These are phyloP conservation scores for Monilinia aucupariae DNA, from an alignment of 2,329 filamentous ascomycete genomes.

Conservation along the genomic window DNA sequence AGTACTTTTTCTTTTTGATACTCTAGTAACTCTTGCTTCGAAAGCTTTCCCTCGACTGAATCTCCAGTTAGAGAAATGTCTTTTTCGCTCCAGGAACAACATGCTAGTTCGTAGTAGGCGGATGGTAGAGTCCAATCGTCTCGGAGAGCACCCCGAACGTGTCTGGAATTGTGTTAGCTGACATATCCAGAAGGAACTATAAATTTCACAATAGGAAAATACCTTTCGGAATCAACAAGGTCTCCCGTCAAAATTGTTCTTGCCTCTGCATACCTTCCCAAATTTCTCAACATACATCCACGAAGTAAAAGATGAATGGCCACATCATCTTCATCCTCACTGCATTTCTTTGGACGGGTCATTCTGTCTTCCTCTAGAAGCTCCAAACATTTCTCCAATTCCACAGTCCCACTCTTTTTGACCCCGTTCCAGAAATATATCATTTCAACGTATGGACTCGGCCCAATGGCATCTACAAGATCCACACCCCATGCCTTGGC, in stretches of 20 bases:
- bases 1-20: constrained; percentile 46
- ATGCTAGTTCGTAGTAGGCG: constrained; percentile 82
- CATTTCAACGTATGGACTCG: constrained; percentile 83
- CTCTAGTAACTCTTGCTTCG: constrained; percentile 58
- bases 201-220: constrained; percentile 27
- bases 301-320: constrained; percentile 63
- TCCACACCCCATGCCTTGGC: constrained; percentile 61
- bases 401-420: constrained; percentile 65
- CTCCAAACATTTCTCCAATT: constrained; percentile 58
- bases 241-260: constrained; percentile 55
- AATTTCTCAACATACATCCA: constrained; percentile 59
- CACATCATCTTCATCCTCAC: constrained; percentile 52
- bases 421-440: constrained; percentile 88
- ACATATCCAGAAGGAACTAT: neutral
- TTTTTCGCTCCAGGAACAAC: constrained; percentile 69
- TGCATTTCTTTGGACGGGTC: constrained; percentile 42
- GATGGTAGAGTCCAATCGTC: constrained; percentile 69
- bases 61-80: constrained; percentile 33
- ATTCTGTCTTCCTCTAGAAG: constrained; percentile 62
- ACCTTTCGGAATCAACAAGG: constrained; percentile 61
- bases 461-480: constrained; percentile 73
- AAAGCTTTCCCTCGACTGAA: constrained; percentile 50
- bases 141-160: constrained; percentile 50
- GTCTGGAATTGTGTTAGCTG: constrained; percentile 36
- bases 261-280: constrained; percentile 60